These are phyloP conservation scores for Brasenia schreberi DNA, from an alignment of 164 flowering plant species.

Conservation along the genomic window DNA sequence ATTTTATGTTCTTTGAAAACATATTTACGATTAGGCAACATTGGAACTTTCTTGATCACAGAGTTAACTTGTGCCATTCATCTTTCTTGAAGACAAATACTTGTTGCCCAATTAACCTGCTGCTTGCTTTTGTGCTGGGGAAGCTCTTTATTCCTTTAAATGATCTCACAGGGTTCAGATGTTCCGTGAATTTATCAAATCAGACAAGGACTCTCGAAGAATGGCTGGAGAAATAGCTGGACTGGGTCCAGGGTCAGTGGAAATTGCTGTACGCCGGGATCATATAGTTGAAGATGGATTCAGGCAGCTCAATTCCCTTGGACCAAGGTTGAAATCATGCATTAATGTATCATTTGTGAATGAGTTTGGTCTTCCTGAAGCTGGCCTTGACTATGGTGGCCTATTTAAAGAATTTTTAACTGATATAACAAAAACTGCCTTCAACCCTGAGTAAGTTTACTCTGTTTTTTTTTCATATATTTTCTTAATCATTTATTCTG, in stretches of 20 bases:
- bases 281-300: slow-evolving; percentile 97
- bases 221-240: slow-evolving; percentile 85
- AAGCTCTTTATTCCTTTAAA: background rate
- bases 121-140: too few relatives aligned
- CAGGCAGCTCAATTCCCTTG: slow-evolving; percentile 67
- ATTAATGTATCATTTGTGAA: slow-evolving; percentile 95
- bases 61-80: too few relatives aligned
- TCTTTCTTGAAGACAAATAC: too few relatives aligned
- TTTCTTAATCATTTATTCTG: slow-evolving; percentile 1
- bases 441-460: slow-evolving; percentile 76
- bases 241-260: slow-evolving; percentile 64
- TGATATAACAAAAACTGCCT: slow-evolving; percentile 79
- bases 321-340: slow-evolving; percentile 67
- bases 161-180: slow-evolving; percentile 65
- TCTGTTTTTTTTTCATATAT: background rate
- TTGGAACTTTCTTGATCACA: too few relatives aligned
- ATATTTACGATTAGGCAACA: too few relatives aligned
- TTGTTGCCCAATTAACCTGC: too few relatives aligned
- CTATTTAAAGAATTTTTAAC: slow-evolving; percentile 91
- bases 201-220: slow-evolving; percentile 72
- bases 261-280: slow-evolving; percentile 82
- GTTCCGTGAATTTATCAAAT: slow-evolving; percentile 91
- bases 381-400: slow-evolving; percentile 98
- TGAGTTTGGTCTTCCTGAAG: slow-evolving; percentile 97
- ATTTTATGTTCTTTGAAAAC: too few relatives aligned